These are phyloP conservation scores for Fusarium abutilonis DNA, from an alignment of 2,329 filamentous ascomycete genomes.

Conservation along the genomic window DNA sequence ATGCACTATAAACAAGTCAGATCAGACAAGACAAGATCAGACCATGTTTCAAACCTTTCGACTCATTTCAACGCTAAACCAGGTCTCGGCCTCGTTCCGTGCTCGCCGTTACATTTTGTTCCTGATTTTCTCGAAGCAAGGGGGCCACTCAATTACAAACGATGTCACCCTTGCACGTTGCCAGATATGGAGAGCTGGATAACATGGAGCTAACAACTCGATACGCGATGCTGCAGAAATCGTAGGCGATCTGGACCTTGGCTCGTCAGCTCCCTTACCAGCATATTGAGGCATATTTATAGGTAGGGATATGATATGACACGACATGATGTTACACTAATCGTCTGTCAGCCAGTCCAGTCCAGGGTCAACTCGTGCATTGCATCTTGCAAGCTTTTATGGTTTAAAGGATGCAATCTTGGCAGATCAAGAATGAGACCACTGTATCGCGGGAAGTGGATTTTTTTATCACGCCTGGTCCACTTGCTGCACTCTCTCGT, in stretches of 20 bases:
- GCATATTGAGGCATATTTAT: slow-evolving; percentile 3
- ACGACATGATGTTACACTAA: not conserved
- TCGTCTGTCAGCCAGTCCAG: not conserved
- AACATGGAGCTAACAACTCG: slow-evolving; percentile 1
- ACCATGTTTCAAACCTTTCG: slow-evolving; percentile 15
- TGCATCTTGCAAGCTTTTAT: too few relatives aligned
- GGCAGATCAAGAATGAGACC: slow-evolving; percentile 38
- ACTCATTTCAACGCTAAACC: slow-evolving; percentile 8
- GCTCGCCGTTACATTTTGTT: slow-evolving; percentile 11
- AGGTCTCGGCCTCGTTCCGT: slow-evolving; percentile 28
- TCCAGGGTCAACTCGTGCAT: too few relatives aligned
- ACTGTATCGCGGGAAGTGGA: slow-evolving; percentile 32
- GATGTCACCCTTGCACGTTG: slow-evolving; percentile 25
- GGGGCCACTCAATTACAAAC: not conserved
- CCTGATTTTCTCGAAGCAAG: slow-evolving; percentile 9
- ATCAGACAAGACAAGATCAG: slow-evolving; percentile 7
- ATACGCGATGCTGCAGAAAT: slow-evolving; percentile 20
- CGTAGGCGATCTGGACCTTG: slow-evolving; percentile 1
- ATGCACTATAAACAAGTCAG: too few relatives aligned
- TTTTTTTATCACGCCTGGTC: slow-evolving; percentile 18
- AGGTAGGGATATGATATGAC: not conserved
- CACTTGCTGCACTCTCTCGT: not conserved
- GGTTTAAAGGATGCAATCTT: slow-evolving; percentile 6
- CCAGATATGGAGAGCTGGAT: slow-evolving; percentile 14
- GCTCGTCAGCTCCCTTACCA: not conserved